phyloP scores from a whole-genome alignment of 768 basidiomycete genomes.

The Boletus fagicola region DNA sequence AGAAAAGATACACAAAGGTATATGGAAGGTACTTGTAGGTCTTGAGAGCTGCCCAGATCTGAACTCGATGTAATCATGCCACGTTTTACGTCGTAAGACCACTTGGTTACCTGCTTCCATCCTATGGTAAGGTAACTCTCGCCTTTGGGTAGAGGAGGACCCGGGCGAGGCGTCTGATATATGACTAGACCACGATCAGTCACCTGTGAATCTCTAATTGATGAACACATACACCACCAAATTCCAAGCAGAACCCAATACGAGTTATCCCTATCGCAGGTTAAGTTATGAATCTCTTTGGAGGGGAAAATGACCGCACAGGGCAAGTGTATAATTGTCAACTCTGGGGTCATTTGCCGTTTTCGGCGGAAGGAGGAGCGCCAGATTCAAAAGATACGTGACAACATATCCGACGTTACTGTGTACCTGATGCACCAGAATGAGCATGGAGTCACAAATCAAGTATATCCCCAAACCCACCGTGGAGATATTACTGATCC shows the following conservation, averaged over 20 bases:
- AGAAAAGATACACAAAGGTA: conserved; percentile 77
- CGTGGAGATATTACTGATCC: conserved; percentile 82
- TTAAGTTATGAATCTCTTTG: not conserved
- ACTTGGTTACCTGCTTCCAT: conserved; percentile 68
- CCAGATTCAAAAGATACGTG: conserved; percentile 63
- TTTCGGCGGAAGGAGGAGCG: conserved; percentile 58
- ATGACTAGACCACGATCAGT: conserved; percentile 48
- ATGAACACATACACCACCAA: conserved; percentile 74
- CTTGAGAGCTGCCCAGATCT: conserved; percentile 77
- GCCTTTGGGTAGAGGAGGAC: conserved; percentile 73
- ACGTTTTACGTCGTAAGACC: not conserved
- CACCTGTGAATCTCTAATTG: not conserved
- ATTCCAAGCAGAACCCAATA: conserved; percentile 81
- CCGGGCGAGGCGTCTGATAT: conserved; percentile 81
- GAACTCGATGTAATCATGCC: conserved; percentile 4
- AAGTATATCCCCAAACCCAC: conserved; percentile 36
- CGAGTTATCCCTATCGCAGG: conserved; percentile 51
- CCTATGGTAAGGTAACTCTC: conserved; percentile 79
- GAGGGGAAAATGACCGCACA: conserved; percentile 45
- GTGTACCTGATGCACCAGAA: conserved; percentile 48
- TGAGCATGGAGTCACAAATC: not conserved
- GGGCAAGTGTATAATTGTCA: conserved; percentile 69
- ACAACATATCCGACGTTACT: conserved; percentile 75
- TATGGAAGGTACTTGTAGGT: conserved; percentile 77
- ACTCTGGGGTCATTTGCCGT: conserved; percentile 52